Conservation (phyloP, 805 yeast genomes). For the Metschnikowia drakensbergensis region DNA sequence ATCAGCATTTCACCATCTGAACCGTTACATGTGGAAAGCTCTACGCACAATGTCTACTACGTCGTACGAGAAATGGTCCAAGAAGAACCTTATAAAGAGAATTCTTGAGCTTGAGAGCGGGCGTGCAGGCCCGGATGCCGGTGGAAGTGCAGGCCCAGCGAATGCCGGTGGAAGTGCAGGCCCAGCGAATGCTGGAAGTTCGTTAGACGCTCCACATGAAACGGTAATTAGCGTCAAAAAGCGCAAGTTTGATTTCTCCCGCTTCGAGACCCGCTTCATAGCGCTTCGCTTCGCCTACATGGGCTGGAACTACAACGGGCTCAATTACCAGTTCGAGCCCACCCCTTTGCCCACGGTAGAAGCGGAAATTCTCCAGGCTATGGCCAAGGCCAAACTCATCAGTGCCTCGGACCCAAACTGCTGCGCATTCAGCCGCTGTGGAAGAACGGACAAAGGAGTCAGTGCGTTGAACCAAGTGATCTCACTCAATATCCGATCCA, state of each 20-base stretch:
- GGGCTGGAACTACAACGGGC: conserved; percentile 94
- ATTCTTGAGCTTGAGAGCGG: conserved; percentile 52
- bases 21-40: conserved; percentile 1
- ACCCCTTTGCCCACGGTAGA: conserved; percentile 88
- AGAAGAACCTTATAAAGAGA: conserved; percentile 55
- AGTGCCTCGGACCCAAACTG: conserved; percentile 54
- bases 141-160: not conserved
- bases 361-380: conserved; percentile 65
- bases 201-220: not conserved
- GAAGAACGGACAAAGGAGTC: conserved; percentile 94
- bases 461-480: conserved; percentile 96
- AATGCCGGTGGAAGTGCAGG: not conserved
- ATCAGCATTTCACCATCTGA: not conserved
- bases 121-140: not conserved
- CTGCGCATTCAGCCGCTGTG: conserved; percentile 83
- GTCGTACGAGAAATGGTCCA: conserved; percentile 57
- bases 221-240: conserved; percentile 10
- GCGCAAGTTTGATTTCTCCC: conserved; percentile 58
- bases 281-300: conserved; percentile 82
- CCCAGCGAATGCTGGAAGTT: not conserved
- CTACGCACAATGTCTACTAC: conserved; percentile 3
- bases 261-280: conserved; percentile 59
- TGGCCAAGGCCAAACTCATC: conserved; percentile 63
- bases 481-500: conserved; percentile 71
- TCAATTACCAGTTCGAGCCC: conserved; percentile 73